Base-by-base conservation (phyloP, 192 early-diverging fungal species). In the Obelidium mucronatum region DNA sequence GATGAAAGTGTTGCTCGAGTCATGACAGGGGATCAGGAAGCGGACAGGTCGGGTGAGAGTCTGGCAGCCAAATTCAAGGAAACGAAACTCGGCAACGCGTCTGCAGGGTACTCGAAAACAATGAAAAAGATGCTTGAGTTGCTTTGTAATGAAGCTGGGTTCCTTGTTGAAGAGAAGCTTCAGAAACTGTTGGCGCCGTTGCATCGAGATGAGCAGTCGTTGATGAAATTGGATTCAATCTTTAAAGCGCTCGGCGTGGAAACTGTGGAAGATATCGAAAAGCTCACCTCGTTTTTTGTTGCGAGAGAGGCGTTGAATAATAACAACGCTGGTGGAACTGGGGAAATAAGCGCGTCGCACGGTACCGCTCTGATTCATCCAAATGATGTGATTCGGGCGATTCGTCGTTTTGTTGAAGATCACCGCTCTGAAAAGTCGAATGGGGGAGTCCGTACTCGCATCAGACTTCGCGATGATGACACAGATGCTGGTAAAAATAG, bases 131-230 rank as follows among this genome's bases (percentile, higher is more conserved):
- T 83, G 65, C 74, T 88, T 55, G 85, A 85, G 63, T 73, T 88
- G 30, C 64, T 88, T 17, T 85, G 83, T 52, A 85, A 79, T 40
- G 87, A 88, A 74, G 87, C 83, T 53, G 82, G 83, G 13, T 88
- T 88, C 74, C 72, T 88, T 26, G 85, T 88, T 2, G 88, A 89
- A 70, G 86, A 88, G 33, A 89, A 88, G 72, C 74, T 89, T n/a
- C 83, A 86, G 64, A 86, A 85, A 64, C 78, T 89, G 2, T 68
- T 89, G 11, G 80, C 81, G 15, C 84, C 86, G 26, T 63, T 89
- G 17, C 83, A 86, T 63, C 72, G 55, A 34, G 78, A 82, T 65
- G 88, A 89, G 59, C 88, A 88, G 58, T 79, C 83, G 4, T 67
- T 89, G 13, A 86, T 89, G 84, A 79, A 82, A 40, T 71, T 89